A percentile compares a stretch with the other conserved stretches of the same genome.
These are phyloP conservation scores for Chalciporus piperatus DNA, from an alignment of 768 basidiomycete species.

Conservation along the genomic window DNA sequence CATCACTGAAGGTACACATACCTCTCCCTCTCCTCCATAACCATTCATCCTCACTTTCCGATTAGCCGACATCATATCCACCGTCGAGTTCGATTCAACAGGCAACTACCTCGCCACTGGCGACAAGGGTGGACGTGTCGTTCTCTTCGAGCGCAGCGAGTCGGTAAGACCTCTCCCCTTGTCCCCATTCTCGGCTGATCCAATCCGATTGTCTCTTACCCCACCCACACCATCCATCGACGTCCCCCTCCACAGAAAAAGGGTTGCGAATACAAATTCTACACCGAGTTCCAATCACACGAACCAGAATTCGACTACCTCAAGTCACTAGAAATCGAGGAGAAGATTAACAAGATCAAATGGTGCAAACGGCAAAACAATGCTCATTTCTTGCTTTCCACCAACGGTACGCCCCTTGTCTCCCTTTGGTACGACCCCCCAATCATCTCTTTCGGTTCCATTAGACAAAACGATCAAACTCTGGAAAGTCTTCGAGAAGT, in stretches of 20 bases:
- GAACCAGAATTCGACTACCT: constrained; percentile 99
- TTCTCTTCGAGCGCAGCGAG: constrained; percentile 98
- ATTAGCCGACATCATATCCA: constrained; percentile 99
- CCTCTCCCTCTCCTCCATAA: constrained; percentile 10
- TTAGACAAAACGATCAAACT: constrained; percentile 99
- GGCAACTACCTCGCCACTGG: constrained; percentile 99
- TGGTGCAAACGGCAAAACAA: constrained; percentile 99
- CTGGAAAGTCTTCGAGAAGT: constrained; percentile 99
- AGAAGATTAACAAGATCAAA: constrained; percentile 99
- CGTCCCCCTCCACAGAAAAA: constrained; percentile 70
- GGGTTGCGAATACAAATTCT: constrained; percentile 99
- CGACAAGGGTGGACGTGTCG: constrained; percentile 98
- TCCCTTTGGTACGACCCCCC: not conserved
- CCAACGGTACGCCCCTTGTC: constrained; percentile 68
- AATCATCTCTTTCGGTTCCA: constrained; percentile 1
- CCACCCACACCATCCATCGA: constrained; percentile 15
- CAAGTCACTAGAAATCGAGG: constrained; percentile 99
- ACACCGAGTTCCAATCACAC: constrained; percentile 99
- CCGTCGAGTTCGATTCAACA: constrained; percentile 99
- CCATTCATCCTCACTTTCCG: constrained; percentile 9
- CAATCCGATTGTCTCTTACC: constrained; percentile 25
- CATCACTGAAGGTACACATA: constrained; percentile 88
- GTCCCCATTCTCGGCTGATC: constrained; percentile 29
- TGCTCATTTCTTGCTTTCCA: constrained; percentile 95
- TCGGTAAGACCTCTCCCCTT: constrained; percentile 53